Evolutionary conservation across 2,329 filamentous ascomycete genomes (phyloP).

Genomic region (Diplodia scrobiculata): DNA sequence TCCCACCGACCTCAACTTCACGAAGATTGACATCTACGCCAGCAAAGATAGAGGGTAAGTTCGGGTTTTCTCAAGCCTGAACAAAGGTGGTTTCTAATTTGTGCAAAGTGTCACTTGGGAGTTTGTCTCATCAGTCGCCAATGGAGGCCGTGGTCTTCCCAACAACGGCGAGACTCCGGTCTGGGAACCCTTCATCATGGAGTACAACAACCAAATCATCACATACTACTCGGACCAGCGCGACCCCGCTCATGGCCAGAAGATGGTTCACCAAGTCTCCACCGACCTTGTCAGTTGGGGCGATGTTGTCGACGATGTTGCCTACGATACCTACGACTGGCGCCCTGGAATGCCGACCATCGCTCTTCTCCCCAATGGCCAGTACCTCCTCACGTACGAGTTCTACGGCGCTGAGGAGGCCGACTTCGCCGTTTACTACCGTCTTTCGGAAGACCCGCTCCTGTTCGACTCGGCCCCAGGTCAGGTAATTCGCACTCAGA

Average conservation of each 20-base stretch:
- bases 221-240: conserved; percentile 73
- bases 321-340: conserved; percentile 62
- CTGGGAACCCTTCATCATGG: conserved; percentile 71
- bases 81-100: background rate
- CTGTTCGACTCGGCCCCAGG: conserved; percentile 50
- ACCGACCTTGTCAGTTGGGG: conserved; percentile 64
- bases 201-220: conserved; percentile 62
- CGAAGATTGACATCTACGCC: conserved; percentile 70
- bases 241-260: conserved; percentile 64
- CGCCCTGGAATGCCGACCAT: conserved; percentile 71
- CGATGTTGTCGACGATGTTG: conserved; percentile 62
- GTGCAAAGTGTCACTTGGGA: conserved; percentile 56
- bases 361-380: conserved; percentile 58
- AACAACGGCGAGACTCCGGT: conserved; percentile 68
- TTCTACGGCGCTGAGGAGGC: conserved; percentile 54
- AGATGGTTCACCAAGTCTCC: conserved; percentile 66
- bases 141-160: conserved; percentile 63
- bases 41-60: conserved; percentile 58
- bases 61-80: background rate
- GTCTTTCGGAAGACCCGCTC: conserved; percentile 52
- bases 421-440: conserved; percentile 58
- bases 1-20: conserved; percentile 60
- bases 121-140: conserved; percentile 67
- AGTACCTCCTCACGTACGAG: conserved; percentile 68
- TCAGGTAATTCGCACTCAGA: conserved; percentile 48